Evolutionary conservation across 2,329 filamentous ascomycete genomes (phyloP).

Genomic region (Huntiella omanensis): DNA sequence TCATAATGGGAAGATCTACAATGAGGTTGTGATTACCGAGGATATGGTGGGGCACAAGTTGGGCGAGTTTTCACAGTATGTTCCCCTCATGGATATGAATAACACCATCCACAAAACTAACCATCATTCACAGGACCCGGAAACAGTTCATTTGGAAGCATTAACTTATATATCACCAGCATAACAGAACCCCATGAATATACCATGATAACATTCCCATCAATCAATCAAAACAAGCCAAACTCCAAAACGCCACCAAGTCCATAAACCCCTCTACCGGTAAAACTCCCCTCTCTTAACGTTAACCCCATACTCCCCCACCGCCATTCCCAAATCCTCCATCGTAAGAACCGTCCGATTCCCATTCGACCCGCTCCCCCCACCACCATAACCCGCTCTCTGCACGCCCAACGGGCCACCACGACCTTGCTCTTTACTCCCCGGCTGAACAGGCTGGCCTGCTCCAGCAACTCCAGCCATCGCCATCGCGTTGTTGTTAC

Average conservation of each 20-base stretch:
- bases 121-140: conserved; percentile 26
- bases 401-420: conserved; percentile 51
- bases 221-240: conserved; percentile 9
- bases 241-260: neutral
- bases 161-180: neutral
- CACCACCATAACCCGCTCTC: conserved; percentile 65
- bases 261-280: conserved; percentile 30
- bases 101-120: neutral
- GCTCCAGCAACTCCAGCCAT: conserved; percentile 49
- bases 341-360: conserved; percentile 91
- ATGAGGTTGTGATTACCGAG: conserved; percentile 69
- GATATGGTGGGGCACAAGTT: conserved; percentile 95
- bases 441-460: conserved; percentile 37
- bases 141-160: conserved; percentile 37
- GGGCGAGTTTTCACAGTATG: conserved; percentile 78
- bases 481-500: conserved; percentile 82
- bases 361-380: conserved; percentile 72
- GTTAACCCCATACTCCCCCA: conserved; percentile 93
- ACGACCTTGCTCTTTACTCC: conserved; percentile 37
- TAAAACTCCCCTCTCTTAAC: conserved; percentile 97
- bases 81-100: conserved; percentile 14
- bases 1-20: conserved; percentile 78
- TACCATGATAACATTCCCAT: conserved; percentile 6
- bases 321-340: conserved; percentile 97
- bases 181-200: neutral